Conservation (phyloP, 139 green algal genomes). For the Dunaliella primolecta region DNA sequence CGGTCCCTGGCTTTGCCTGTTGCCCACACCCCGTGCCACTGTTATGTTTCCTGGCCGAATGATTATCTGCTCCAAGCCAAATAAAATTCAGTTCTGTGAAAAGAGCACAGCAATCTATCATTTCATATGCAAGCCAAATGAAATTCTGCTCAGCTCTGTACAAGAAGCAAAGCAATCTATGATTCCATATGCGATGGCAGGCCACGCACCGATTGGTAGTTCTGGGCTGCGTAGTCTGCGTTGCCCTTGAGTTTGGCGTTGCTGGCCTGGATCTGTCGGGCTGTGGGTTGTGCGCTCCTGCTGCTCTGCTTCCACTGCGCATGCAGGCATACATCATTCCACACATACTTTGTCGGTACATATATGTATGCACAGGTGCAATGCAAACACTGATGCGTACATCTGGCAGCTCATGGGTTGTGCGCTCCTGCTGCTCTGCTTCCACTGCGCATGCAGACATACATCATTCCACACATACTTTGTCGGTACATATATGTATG, state of each 20-base stretch:
- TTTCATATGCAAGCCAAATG: no score
- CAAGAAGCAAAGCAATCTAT: not conserved
- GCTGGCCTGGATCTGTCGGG: not conserved
- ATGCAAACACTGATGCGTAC: no score
- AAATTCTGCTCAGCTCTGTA: not conserved
- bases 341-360: not conserved
- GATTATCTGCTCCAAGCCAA: no score
- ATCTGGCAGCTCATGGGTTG: not conserved
- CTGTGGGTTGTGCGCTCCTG: not conserved
- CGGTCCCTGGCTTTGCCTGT: no score
- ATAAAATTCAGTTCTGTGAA: no score
- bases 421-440: not conserved
- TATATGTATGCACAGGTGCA: no score
- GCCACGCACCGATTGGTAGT: slow-evolving; percentile 8
- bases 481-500: no score
- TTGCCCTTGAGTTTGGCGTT: slow-evolving; percentile 12
- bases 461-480: not conserved
- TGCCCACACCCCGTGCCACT: no score
- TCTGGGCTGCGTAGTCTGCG: slow-evolving; percentile 1
- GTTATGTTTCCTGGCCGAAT: no score
- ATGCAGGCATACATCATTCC: not conserved
- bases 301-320: not conserved
- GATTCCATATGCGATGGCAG: no score
- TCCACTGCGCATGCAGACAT: not conserved
- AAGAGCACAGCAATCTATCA: no score